Evolutionary conservation across 192 early-diverging fungal species (phyloP).

Genomic region (Linnemannia elongata): DNA sequence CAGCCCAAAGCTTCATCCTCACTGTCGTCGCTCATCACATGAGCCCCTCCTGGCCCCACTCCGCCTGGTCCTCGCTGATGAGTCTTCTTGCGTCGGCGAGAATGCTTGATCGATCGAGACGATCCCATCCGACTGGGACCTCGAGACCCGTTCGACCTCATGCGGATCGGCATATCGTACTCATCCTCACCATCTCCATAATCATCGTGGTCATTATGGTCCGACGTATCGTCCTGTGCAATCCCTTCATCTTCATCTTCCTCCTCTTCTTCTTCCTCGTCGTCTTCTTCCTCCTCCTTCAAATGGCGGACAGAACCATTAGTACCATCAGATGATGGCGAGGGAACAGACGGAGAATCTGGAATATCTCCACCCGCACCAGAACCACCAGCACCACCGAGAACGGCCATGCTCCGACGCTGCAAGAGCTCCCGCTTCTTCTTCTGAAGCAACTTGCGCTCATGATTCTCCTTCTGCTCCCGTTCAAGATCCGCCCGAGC

Average conservation of each 20-base stretch:
- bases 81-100: neutral
- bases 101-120: neutral
- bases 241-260: conserved; percentile 11
- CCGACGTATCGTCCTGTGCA: conserved; percentile 4
- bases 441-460: conserved; percentile 30
- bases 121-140: conserved; percentile 3
- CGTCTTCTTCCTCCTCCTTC: neutral
- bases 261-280: conserved; percentile 18
- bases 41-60: conserved; percentile 14
- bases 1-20: conserved; percentile 24
- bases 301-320: neutral
- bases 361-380: neutral
- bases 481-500: conserved; percentile 12
- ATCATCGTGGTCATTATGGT: conserved; percentile 13
- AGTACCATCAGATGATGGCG: neutral
- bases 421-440: conserved; percentile 49
- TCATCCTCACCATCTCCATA: conserved; percentile 28
- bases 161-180: conserved; percentile 2
- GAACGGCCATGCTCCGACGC: conserved; percentile 33
- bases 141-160: neutral
- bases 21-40: conserved; percentile 26
- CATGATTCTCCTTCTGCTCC: conserved; percentile 22
- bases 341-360: neutral
- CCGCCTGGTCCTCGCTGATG: conserved; percentile 1
- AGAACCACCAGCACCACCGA: neutral